Evolutionary conservation across 495 filamentous ascomycete species (phyloP).

Genomic region (Astrothelium macrocarpum): DNA sequence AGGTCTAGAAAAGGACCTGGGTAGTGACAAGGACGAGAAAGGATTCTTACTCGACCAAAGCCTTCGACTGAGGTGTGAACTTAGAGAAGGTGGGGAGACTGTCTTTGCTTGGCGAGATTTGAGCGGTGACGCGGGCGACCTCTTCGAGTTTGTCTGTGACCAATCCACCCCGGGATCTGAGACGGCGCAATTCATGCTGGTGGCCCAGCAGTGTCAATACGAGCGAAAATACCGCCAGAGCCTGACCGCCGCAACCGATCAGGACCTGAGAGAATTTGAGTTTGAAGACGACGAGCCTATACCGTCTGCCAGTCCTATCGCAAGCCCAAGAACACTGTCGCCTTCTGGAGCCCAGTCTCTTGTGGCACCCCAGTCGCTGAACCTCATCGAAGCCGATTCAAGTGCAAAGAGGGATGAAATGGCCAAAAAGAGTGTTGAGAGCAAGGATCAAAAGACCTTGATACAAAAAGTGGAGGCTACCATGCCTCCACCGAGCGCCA

Average conservation of each 20-base stretch:
- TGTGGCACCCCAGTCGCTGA: conserved; percentile 13
- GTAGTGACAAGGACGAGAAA: conserved; percentile 84
- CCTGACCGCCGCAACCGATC: conserved; percentile 67
- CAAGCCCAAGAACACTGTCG: conserved; percentile 43
- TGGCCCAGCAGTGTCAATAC: conserved; percentile 90
- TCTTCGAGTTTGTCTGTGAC: conserved; percentile 96
- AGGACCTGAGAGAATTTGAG: conserved; percentile 69
- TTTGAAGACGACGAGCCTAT: conserved; percentile 73
- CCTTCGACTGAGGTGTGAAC: conserved; percentile 77
- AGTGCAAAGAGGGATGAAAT: conserved; percentile 14
- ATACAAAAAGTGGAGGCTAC: conserved; percentile 19
- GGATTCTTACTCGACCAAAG: conserved; percentile 87
- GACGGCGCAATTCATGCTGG: conserved; percentile 69
- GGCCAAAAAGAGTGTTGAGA: conserved; percentile 20
- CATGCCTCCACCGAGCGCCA: conserved; percentile 48
- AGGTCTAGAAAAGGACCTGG: conserved; percentile 45
- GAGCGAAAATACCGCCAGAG: conserved; percentile 82
- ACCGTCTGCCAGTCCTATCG: conserved; percentile 67
- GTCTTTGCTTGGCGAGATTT: conserved; percentile 91
- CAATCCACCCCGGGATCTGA: conserved; percentile 54
- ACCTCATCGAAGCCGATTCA: conserved; percentile 18
- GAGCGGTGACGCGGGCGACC: conserved; percentile 84
- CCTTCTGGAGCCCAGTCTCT: conserved; percentile 29
- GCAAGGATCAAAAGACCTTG: conserved; percentile 13
- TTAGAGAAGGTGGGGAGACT: conserved; percentile 64